Evolutionary conservation across 2,329 filamentous ascomycete species (phyloP), one percentile per base, ranked within the genome.

Genomic region (Mycosphaerella arachidis): DNA sequence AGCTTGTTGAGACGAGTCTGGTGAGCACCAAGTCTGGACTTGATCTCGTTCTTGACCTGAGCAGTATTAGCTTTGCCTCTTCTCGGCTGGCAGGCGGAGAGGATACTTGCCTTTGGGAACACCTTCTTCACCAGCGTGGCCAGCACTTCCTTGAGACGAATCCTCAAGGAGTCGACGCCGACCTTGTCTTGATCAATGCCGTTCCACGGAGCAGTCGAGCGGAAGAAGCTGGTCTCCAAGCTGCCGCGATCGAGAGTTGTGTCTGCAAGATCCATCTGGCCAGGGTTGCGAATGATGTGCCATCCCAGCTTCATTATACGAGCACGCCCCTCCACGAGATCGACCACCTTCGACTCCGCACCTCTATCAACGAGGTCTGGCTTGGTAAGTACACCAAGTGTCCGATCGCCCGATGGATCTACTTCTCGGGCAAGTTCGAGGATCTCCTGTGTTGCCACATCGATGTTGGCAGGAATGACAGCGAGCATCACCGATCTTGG

Each of bases 381-480:
- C 64, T 76, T 76, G 0, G 74, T 76, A 16, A 76, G 54, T 1
- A 76, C 68, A 13, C 74, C 74, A 20, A 76, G 58, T 6, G 74
- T 76, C 6, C 74, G 63, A 8, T 66, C 56, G 4, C 73, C 73
- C 1, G 65, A 35, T 6, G 58, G 55, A 60, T 79, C 76, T 10
- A 63, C 60, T 6, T 72, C 63, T 8, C 71, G 71, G 48, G 78
- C 77, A 45, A 77, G 66, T 29, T 75, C 68, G 1, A 81, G 67
- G 40, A 82, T 80, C 35, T 77, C 74, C 55, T 82, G 78, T 0
- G 74, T 81, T 0, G 74, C 75, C 30, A 79, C 71, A 55, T 83
- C 79, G 3, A 75, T 73, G 31, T 75, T 76, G 9, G 76, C 75
- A 0, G 75, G 75, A 2, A 81, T 66, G 0, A 81, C 78, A 0